A percentile compares a stretch with the other conserved stretches of the same genome.
Conservation (phyloP, 345 rosid genomes). For the Crucihimalaya himalaica region DNA sequence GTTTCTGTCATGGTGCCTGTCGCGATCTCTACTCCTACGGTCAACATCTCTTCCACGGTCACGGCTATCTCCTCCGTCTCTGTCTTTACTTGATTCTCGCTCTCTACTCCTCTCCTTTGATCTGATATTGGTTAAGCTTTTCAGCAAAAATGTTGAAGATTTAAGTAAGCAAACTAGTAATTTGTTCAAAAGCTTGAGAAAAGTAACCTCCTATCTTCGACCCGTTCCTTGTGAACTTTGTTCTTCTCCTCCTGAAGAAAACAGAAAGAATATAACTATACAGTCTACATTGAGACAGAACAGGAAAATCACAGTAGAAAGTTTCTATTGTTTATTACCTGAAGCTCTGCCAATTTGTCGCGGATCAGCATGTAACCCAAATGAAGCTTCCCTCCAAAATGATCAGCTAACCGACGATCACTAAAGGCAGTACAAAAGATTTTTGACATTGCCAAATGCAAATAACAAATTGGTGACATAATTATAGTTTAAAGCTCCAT, state of each 20-base stretch:
- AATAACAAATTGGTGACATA: conserved; percentile 27
- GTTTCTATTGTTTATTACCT: conserved; percentile 49
- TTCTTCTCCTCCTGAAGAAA: conserved; percentile 77
- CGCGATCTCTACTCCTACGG: conserved; percentile 83
- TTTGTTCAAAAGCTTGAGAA: conserved; percentile 2
- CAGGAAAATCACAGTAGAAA: neutral
- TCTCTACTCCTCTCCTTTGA: conserved; percentile 78
- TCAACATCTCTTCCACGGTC: conserved; percentile 86
- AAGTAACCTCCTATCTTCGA: conserved; percentile 44
- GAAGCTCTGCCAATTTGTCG: conserved; percentile 86
- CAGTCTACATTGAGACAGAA: neutral
- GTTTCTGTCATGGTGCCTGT: conserved; percentile 66
- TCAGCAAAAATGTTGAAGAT: neutral
- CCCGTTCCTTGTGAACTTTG: conserved; percentile 67
- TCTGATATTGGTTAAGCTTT: conserved; percentile 42
- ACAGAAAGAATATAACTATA: conserved; percentile 19
- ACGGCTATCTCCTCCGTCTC: conserved; percentile 65
- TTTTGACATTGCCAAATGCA: conserved; percentile 39
- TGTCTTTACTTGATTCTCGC: conserved; percentile 70
- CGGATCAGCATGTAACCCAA: conserved; percentile 97
- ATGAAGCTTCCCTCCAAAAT: conserved; percentile 99
- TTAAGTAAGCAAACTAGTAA: neutral
- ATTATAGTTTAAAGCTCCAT: conserved; percentile 23
- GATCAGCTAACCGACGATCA: conserved; percentile 98
- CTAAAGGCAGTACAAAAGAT: conserved; percentile 58